phyloP scores from a whole-genome alignment of 2,329 filamentous ascomycete species.

The Monosporascus cannonballus region DNA sequence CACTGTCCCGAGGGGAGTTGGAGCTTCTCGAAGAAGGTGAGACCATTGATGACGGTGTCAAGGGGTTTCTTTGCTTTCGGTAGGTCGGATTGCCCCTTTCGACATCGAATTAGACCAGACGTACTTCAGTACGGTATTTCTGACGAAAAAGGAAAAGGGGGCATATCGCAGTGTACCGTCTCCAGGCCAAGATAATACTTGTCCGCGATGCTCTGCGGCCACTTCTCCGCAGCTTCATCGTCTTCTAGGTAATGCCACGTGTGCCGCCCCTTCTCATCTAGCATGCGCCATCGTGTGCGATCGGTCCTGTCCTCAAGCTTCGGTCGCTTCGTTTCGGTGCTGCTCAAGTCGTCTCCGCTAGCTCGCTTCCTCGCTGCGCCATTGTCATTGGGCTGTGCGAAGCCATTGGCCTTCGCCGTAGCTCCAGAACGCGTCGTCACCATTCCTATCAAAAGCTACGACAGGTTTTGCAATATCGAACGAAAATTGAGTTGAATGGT shows the following conservation, averaged over 20 bases:
- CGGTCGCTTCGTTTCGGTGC: conserved; percentile 33
- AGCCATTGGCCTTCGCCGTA: neutral
- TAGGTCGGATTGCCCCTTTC: conserved; percentile 67
- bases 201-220: conserved; percentile 86
- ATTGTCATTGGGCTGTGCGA: conserved; percentile 15
- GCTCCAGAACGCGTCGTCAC: conserved; percentile 14
- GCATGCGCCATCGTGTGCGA: conserved; percentile 74
- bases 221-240: conserved; percentile 60
- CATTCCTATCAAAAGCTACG: conserved; percentile 3
- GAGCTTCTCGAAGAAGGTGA: conserved; percentile 82
- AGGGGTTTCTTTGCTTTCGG: conserved; percentile 65
- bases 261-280: conserved; percentile 76
- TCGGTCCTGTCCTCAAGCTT: conserved; percentile 62
- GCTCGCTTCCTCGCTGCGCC: conserved; percentile 32
- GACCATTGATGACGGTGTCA: conserved; percentile 73
- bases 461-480: too few relatives aligned
- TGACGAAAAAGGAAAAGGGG: neutral
- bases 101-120: conserved; percentile 1
- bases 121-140: neutral
- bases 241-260: conserved; percentile 92
- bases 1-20: conserved; percentile 88
- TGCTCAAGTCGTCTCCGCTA: conserved; percentile 30
- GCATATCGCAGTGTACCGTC: conserved; percentile 46
- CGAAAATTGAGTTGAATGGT: too few relatives aligned
- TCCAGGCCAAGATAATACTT: conserved; percentile 81